Evolutionary conservation across 352 stramenopile species (phyloP).

Genomic region (Globisporangium polare): DNA sequence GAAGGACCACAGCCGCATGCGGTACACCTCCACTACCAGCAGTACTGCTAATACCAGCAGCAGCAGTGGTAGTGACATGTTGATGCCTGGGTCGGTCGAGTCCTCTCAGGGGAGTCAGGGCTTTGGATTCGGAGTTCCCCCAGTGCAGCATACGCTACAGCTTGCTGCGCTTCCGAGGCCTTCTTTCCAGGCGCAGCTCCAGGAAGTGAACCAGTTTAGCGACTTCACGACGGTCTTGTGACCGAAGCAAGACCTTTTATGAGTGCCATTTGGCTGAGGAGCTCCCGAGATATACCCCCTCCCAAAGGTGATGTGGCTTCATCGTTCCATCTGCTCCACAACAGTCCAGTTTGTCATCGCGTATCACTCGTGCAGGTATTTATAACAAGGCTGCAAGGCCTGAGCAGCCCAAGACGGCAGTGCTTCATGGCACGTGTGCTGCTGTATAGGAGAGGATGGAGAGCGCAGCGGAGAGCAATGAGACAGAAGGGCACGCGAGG

Average conservation of each 20-base stretch:
- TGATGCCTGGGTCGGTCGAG: background rate
- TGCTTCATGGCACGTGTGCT: background rate
- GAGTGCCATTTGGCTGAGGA: too few species aligned
- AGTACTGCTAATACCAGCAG: background rate
- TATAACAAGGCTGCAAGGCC: too few species aligned
- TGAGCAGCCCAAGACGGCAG: too few species aligned
- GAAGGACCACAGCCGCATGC: constrained; percentile 50
- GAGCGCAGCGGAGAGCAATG: background rate
- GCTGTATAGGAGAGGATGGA: background rate
- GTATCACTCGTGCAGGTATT: background rate
- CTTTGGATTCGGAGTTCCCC: background rate
- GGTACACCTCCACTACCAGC: background rate
- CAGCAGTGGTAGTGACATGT: background rate
- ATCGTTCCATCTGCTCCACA: too few species aligned
- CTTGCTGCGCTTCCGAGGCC: background rate
- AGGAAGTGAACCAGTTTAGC: constrained; percentile 1
- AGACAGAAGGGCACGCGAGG: background rate
- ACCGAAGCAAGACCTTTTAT: constrained; percentile 3
- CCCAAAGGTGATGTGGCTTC: background rate
- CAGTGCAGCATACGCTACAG: background rate
- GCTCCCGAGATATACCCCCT: too few species aligned
- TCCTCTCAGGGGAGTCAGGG: background rate
- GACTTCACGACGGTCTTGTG: constrained; percentile 6
- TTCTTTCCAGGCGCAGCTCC: constrained; percentile 13
- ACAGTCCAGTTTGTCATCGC: background rate